Evolutionary conservation across 768 basidiomycete species (phyloP), one percentile per base, ranked within the genome.

Genomic region (Amylocystis lapponica): DNA sequence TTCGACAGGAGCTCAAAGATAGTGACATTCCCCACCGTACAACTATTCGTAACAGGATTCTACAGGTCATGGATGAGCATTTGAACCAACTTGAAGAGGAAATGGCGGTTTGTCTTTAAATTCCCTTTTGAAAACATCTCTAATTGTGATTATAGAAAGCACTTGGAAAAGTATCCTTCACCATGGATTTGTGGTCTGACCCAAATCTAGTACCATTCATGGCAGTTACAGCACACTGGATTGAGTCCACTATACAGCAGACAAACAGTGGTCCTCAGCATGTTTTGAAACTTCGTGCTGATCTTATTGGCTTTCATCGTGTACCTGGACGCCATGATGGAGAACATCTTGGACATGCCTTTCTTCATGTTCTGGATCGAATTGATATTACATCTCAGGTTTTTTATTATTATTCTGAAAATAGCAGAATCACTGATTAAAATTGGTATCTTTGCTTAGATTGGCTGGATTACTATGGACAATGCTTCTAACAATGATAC

Each of bases 181-280:
- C 70, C 0, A 64, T 70, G 69, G 45, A 47, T 23, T 10, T 47
- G 16, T 47, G 45, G 71, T 50, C 61, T 9, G 66, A 71, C 35
- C 46, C 50, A 4, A 65, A 68, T 33, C 50, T 62, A 8, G 22
- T 33, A 0, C 59, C 69, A 10, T 72, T 56, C 49, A 70, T 72
- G 66, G 71, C 66, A 10, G 59, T 70, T 0, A 73, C 69, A 3
- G 66, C 61, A 2, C 71, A 72, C 41, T 74, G 65, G 66, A 62
- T 70, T 27, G 39, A 68, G 22, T 12, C 10, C 6, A 41, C n/a
- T 10, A 19, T 30, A 17, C 32, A 39, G 17, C 14, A 29, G 21
- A 45, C 36, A 7, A 27, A 4, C 17, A 29, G 20, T 37, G 36
- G 36, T n/a, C 36, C 35, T 3, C 26, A 11, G 4, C 3, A 7